Evolutionary conservation across 2,329 filamentous ascomycete species (phyloP), one percentile per base, ranked within the genome.

Genomic region (Onygena corvina): DNA sequence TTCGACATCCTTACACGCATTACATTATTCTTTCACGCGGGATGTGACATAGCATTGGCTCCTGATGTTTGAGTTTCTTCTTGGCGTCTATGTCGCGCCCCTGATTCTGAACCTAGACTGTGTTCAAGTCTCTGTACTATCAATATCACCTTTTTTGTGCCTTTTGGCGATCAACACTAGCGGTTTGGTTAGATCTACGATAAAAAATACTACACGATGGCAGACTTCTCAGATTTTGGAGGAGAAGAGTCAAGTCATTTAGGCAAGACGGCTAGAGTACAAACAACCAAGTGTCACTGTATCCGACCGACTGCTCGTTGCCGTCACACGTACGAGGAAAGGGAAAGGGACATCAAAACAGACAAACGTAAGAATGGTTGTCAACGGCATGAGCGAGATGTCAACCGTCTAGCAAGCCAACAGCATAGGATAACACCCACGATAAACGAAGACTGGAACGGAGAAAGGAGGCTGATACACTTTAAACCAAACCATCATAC

Each of bases 401-500:
- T 40, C 18, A 21, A 40, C 36, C 18, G 16, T 40, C 18, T 40
- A 40, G 36, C 25, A 40, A 18, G 18, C 11, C 7, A 45, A 16
- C n/a, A 45, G 30, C 9, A 45, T 14, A 18, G 16, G 27, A 29
- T 5, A 23, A 18, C 18, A 45, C 23, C 25, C 23, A 45, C 9
- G 23, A 29, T 14, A 11, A 9, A 30, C 23, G 42, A 16, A 16
- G 23, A 12, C 14, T 45, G 42, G 7, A 14, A 14, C n/a, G 18
- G 18, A 12, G n/a, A 12, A 14, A 29, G 12, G n/a, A 45, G 9
- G 21, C 21, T 7, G 42, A 36, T 45, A 38, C 23, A 42, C 12
- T 14, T 61, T 72, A 95, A 65, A 98, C 92, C 62, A 98, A 72
- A 20, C 92, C 92, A 64, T 98, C 92, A 63, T 98, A 98, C 56